Base-by-base conservation (phyloP, 345 rosid species). In the Raphanus sativus region DNA sequence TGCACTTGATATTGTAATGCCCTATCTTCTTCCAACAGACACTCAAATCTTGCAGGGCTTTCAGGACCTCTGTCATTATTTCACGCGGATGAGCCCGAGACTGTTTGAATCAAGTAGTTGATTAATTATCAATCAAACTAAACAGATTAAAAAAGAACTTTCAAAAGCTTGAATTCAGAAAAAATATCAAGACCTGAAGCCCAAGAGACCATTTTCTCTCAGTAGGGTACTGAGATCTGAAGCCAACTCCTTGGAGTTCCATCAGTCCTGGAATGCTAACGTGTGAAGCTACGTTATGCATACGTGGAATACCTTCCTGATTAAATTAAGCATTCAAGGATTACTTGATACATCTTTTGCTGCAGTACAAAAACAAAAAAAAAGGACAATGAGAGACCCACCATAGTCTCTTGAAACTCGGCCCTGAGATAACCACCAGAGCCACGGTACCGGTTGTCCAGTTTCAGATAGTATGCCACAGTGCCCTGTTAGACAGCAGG, bases 11-110 rank as follows among this genome's bases (percentile, higher is more conserved):
- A 86, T 92, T 91, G 85, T 95, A 92, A 66, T 88, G 97, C 56
- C 97, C 96, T 16, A 92, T 92, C 86, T 89, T 95, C 85, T 95
- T 92, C 99, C 99, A 95, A 78, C 88, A 78, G n/a, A 91, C 99
- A 74, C 87, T 90, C 83, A 95, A 84, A 67, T 89, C 93, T 83
- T 83, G 90, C 80, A 95, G 77, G 38, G 99, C 96, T 81, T 85
- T 88, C 72, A 91, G 90, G 68, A 95, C 91, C 75, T 87, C 96
- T 6, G 85, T 85, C 98, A 91, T 92, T 77, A 95, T 91, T 76
- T 91, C 97, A 74, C 89, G 90, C 5, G 99, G 99, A 74, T 84
- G 94, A 48, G 95, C 91, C 65, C 87, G 86, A 69, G 96, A 95
- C 98, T 92, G 85, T 48, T 42, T 13, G 11, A 38, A 74, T 52